Evolutionary conservation across 257 asterid genomes (phyloP).

Genomic region (Marsdenia floribunda): DNA sequence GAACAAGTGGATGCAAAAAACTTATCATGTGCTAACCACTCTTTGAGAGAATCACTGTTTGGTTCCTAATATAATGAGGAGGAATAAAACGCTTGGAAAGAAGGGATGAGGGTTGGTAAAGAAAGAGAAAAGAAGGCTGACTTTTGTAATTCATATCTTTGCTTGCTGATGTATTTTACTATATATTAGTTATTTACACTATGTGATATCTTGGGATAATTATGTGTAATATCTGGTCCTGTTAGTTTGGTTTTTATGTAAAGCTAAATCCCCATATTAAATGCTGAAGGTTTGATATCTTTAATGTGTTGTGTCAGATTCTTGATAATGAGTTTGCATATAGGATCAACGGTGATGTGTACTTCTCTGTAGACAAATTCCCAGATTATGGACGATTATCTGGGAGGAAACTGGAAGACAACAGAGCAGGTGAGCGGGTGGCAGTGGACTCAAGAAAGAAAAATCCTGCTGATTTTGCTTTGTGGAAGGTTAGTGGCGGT

Average conservation of each 20-base stretch:
- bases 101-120: neutral
- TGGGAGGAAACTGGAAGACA: conserved; percentile 88
- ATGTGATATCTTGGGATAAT: neutral
- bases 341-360: conserved; percentile 69
- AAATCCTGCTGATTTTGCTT: conserved; percentile 93
- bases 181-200: neutral
- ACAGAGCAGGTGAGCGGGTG: conserved; percentile 93
- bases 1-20: neutral
- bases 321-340: conserved; percentile 78
- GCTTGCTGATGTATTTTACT: neutral
- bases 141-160: neutral
- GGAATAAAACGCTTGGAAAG: neutral
- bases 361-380: conserved; percentile 86
- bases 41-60: neutral
- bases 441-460: conserved; percentile 86
- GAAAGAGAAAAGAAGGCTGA: no score
- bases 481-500: conserved; percentile 77
- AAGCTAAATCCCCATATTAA: neutral
- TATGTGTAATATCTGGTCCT: neutral
- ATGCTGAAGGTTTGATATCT: conserved; percentile 11
- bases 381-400: conserved; percentile 85
- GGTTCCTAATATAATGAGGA: neutral
- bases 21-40: neutral
- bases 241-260: neutral
- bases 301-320: conserved; percentile 46